Percentiles rank a stretch among this genome's conserved stretches.
Evolutionary conservation across 2,329 filamentous ascomycete species (phyloP).

Genomic region (Shiraia bambusicola): DNA sequence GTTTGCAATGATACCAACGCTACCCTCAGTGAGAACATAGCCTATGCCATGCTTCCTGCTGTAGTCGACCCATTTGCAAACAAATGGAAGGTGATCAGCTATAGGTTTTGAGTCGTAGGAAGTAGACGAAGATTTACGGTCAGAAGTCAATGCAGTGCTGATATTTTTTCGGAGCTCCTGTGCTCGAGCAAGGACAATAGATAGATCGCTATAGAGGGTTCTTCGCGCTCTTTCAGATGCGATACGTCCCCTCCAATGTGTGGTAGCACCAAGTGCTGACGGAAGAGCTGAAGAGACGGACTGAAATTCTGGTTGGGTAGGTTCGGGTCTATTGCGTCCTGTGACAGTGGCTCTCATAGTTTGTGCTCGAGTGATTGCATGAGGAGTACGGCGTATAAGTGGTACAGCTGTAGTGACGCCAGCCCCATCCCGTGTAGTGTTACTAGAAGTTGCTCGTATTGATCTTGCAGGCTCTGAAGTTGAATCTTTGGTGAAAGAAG

Average conservation of each 20-base stretch:
- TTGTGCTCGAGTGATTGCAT: too few relatives aligned
- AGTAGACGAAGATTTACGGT: constrained; percentile 4
- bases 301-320: neutral
- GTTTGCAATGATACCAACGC: constrained; percentile 64
- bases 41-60: constrained; percentile 79
- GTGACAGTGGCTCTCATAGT: too few relatives aligned
- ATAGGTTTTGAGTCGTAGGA: constrained; percentile 49
- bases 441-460: constrained; percentile 1
- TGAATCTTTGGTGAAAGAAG: neutral
- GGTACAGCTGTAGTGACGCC: too few relatives aligned
- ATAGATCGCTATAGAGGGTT: constrained; percentile 38
- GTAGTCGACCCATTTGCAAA: constrained; percentile 77
- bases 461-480: constrained; percentile 1
- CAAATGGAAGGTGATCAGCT: constrained; percentile 57
- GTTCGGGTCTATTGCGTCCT: neutral
- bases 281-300: constrained; percentile 1
- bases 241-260: neutral
- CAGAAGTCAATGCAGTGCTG: constrained; percentile 34
- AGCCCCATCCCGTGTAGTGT: neutral
- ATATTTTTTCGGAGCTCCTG: constrained; percentile 41
- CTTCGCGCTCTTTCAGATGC: constrained; percentile 7
- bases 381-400: too few relatives aligned
- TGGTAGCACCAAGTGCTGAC: neutral
- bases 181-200: constrained; percentile 40
- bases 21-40: constrained; percentile 76